phyloP scores from a whole-genome alignment of 2,329 filamentous ascomycete species.

The Hymenoscyphus infarciens region DNA sequence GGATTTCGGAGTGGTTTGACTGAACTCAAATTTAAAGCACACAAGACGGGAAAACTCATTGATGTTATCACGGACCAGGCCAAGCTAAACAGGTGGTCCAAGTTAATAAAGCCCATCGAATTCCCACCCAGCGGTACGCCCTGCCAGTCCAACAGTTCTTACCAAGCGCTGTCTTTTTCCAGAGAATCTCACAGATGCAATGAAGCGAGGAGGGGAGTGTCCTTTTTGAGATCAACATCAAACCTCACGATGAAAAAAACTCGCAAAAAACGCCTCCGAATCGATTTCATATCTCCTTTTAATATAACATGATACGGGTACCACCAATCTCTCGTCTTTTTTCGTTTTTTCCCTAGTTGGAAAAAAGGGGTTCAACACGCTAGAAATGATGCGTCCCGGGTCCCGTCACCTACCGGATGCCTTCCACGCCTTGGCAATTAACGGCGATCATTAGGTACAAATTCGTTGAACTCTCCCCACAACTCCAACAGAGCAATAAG shows the following conservation, averaged over 20 bases:
- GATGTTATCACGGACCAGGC: not conserved
- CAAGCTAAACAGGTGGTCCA: not conserved
- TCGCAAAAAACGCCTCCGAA: not conserved
- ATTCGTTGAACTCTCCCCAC: not conserved
- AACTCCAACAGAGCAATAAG: not conserved
- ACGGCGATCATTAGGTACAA: slow-evolving; percentile 2
- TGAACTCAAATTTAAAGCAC: no score
- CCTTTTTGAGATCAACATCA: not conserved
- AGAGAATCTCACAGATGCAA: no score
- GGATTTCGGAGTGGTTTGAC: not conserved
- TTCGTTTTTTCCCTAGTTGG: not conserved
- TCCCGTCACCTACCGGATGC: slow-evolving; percentile 10
- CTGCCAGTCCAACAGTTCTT: not conserved
- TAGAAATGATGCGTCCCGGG: slow-evolving; percentile 1
- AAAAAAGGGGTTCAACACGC: not conserved
- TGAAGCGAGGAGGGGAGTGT: no score
- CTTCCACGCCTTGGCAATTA: slow-evolving; percentile 1
- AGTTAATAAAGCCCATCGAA: no score
- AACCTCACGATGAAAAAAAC: not conserved
- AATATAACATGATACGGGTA: not conserved
- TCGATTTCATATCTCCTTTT: not conserved
- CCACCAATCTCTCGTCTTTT: not conserved
- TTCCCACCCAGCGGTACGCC: not conserved
- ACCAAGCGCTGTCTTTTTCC: no score
- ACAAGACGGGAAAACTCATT: not conserved